These are phyloP conservation scores for Taxillus chinensis DNA, from an alignment of 164 flowering plant species.

Conservation along the genomic window DNA sequence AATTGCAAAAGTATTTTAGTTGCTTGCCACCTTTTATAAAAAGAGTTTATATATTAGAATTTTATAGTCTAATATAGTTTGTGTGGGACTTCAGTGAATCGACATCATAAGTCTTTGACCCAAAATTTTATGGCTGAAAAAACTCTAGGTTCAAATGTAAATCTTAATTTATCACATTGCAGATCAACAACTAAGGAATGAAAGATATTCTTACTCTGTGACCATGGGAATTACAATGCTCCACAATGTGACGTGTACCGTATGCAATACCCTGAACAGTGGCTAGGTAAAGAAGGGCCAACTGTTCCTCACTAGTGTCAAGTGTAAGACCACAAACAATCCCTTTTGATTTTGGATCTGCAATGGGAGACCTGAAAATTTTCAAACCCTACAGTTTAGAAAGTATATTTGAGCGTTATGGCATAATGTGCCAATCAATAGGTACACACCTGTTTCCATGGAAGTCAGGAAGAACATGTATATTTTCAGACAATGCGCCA, in stretches of 20 bases:
- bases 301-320: conserved; percentile 79
- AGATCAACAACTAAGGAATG: neutral
- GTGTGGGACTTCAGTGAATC: too few species aligned
- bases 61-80: too few species aligned
- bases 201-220: conserved; percentile 53
- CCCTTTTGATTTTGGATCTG: conserved; percentile 89
- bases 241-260: conserved; percentile 96
- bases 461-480: conserved; percentile 88
- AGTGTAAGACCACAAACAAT: conserved; percentile 71
- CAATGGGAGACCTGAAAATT: conserved; percentile 80
- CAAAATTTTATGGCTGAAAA: too few species aligned
- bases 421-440: neutral
- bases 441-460: conserved; percentile 77
- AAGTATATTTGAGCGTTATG: neutral
- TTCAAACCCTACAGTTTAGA: neutral
- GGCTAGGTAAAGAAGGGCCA: conserved; percentile 84
- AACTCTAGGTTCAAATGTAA: too few species aligned
- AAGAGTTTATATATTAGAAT: too few species aligned
- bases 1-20: too few species aligned
- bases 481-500: conserved; percentile 71
- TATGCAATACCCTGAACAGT: conserved; percentile 86
- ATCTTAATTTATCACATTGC: neutral
- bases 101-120: too few species aligned
- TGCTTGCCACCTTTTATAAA: too few species aligned
- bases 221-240: conserved; percentile 92